phyloP scores from a whole-genome alignment of 2,329 filamentous ascomycete genomes.

The Fusarium bactridioides region DNA sequence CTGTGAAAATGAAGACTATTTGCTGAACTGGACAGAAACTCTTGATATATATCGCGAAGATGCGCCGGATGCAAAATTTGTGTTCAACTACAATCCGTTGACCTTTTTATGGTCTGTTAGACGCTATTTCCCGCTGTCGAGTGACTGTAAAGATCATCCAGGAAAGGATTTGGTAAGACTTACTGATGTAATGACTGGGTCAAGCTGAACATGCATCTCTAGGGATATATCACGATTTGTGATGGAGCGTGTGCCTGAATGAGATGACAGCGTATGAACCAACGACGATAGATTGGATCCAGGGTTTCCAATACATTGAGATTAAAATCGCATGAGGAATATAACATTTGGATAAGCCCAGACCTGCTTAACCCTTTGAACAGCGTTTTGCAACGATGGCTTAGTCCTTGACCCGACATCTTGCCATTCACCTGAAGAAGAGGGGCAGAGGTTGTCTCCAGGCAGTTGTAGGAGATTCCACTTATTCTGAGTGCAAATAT shows the following conservation, averaged over 20 bases:
- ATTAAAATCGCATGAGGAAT: background rate
- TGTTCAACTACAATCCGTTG: constrained; percentile 12
- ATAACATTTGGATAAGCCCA: background rate
- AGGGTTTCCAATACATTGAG: accelerated
- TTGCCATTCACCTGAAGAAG: accelerated
- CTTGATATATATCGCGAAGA: constrained; percentile 8
- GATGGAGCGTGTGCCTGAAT: background rate
- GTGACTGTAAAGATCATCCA: background rate
- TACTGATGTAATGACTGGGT: accelerated
- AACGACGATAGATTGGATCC: background rate
- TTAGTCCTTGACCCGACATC: background rate
- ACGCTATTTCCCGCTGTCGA: background rate
- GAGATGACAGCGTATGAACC: background rate
- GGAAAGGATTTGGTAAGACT: background rate
- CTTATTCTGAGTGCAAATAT: no score
- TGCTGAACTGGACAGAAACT: background rate
- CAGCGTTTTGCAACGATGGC: background rate
- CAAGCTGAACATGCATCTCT: accelerated
- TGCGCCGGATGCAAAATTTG: background rate
- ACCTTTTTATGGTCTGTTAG: constrained; percentile 7
- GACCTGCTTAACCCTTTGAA: accelerated
- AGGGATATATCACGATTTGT: constrained; percentile 6
- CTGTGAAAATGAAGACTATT: accelerated
- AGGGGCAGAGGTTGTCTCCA: accelerated
- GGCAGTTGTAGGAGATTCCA: accelerated